Percentiles rank a stretch among this genome's conserved stretches.
Conservation (phyloP, 805 yeast genomes). For the Blastobotrys attinorum region DNA sequence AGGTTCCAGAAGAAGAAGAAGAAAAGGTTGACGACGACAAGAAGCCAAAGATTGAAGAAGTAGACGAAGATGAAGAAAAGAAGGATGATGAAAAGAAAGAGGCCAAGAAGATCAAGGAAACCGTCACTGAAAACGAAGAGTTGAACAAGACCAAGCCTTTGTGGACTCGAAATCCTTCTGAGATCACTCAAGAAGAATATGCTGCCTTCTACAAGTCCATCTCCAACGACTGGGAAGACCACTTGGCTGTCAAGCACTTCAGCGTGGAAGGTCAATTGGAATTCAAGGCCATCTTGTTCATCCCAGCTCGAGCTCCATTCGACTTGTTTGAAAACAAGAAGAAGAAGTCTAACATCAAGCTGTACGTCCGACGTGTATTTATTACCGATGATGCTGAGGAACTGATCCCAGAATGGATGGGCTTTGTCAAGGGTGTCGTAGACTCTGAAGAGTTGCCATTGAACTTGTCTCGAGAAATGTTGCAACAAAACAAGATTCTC, state of each 20-base stretch:
- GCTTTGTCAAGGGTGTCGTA: constrained; percentile 97
- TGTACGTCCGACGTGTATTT: constrained; percentile 98
- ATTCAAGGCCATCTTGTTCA: constrained; percentile 93
- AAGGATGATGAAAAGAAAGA: constrained; percentile 64
- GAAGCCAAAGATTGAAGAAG: constrained; percentile 61
- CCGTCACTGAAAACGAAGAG: constrained; percentile 94
- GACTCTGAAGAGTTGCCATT: constrained; percentile 99
- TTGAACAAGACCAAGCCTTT: constrained; percentile 97
- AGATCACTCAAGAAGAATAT: constrained; percentile 96
- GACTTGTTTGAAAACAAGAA: constrained; percentile 96
- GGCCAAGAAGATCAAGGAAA: constrained; percentile 79
- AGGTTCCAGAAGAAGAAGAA: constrained; percentile 77
- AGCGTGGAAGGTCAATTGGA: constrained; percentile 99
- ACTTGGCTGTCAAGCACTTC: constrained; percentile 98
- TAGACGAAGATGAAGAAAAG: constrained; percentile 67
- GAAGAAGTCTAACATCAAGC: constrained; percentile 98
- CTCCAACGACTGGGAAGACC: constrained; percentile 99
- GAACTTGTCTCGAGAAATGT: constrained; percentile 99
- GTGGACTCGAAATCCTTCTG: constrained; percentile 99
- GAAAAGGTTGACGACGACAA: constrained; percentile 46
- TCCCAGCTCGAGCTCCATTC: constrained; percentile 99
- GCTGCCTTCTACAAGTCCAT: constrained; percentile 98
- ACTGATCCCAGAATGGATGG: constrained; percentile 97
- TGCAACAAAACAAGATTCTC: constrained; percentile 99
- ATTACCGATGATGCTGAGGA: constrained; percentile 99